These are phyloP conservation scores for Lepidium campestre DNA, from an alignment of 441 rosid genomes.

Conservation along the genomic window DNA sequence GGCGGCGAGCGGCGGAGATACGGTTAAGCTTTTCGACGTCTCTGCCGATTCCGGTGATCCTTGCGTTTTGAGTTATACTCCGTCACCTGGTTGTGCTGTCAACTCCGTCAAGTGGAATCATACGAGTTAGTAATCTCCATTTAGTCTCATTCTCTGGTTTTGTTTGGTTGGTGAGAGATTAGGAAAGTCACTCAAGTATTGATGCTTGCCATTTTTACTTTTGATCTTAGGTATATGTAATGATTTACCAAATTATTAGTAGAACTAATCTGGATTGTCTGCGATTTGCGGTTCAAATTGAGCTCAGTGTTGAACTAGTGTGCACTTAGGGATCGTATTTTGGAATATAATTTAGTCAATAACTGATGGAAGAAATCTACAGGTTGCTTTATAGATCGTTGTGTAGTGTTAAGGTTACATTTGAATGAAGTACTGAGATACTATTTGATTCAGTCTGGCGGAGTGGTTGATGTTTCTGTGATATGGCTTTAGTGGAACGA, in stretches of 20 bases:
- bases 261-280: background rate
- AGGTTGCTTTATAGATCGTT: background rate
- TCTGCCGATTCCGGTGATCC: conserved; percentile 73
- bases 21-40: conserved; percentile 82
- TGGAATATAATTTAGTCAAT: background rate
- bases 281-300: background rate
- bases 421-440: background rate
- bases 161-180: conserved; percentile 12
- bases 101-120: conserved; percentile 94
- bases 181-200: background rate
- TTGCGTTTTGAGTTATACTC: conserved; percentile 64
- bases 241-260: background rate
- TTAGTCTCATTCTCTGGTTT: background rate
- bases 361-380: background rate
- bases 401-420: too few relatives aligned
- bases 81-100: conserved; percentile 61
- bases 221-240: background rate
- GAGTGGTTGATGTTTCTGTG: background rate
- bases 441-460: background rate
- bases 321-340: background rate
- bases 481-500: background rate
- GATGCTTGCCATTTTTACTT: background rate
- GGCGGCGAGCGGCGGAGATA: conserved; percentile 84
- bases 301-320: background rate
- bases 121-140: conserved; percentile 51